Evolutionary conservation across 2,329 filamentous ascomycete species (phyloP).

Genomic region (Arthrobotrys sphaeroides): DNA sequence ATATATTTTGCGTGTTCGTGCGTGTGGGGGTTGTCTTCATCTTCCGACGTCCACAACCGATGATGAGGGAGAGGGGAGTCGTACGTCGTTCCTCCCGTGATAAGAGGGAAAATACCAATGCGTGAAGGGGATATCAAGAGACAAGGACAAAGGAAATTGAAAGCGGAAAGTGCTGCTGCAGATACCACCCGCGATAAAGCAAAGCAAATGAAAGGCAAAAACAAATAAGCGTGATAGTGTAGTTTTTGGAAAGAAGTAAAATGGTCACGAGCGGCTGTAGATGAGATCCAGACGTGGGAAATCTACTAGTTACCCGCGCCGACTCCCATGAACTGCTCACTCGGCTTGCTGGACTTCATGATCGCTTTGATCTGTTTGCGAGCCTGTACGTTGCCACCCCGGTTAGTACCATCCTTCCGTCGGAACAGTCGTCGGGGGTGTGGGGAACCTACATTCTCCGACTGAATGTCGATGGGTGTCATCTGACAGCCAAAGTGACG

Average conservation of each 20-base stretch:
- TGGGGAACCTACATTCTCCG: slow-evolving; percentile 70
- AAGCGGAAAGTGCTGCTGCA: not conserved
- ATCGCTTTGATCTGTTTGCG: slow-evolving; percentile 29
- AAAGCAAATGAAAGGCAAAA: not conserved
- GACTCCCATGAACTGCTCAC: slow-evolving; percentile 54
- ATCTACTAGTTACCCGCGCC: slow-evolving; percentile 47
- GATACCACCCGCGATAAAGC: slow-evolving; percentile 6
- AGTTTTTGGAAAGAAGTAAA: not conserved
- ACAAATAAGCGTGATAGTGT: not conserved
- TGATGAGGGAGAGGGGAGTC: not conserved
- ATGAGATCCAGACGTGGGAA: not conserved
- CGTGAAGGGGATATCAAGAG: slow-evolving; percentile 42
- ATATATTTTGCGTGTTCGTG: no score
- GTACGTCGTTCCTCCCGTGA: not conserved
- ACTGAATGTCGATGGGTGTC: slow-evolving; percentile 83
- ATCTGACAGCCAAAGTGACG: slow-evolving; percentile 82
- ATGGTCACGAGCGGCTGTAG: not conserved
- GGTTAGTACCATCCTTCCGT: not conserved
- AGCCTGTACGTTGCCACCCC: slow-evolving; percentile 11
- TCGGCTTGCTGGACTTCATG: slow-evolving; percentile 28
- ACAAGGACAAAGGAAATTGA: not conserved
- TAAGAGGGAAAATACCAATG: slow-evolving; percentile 16
- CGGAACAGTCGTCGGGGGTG: not conserved
- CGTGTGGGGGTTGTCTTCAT: no score
- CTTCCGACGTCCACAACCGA: not conserved